Evolutionary conservation across 2,329 filamentous ascomycete genomes (phyloP).

Genomic region (Botrytis tulipae): DNA sequence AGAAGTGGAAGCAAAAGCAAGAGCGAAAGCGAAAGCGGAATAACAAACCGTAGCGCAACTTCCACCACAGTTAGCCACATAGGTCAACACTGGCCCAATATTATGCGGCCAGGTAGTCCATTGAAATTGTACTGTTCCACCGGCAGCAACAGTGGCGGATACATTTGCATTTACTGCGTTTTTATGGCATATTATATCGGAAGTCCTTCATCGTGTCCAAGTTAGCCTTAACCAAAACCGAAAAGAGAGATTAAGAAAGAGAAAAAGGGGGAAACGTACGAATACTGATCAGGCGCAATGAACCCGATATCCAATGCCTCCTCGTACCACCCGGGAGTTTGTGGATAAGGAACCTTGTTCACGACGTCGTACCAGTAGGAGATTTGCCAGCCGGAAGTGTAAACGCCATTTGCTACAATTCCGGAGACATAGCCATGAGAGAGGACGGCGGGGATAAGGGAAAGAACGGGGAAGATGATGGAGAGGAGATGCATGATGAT

Average conservation of each 20-base stretch:
- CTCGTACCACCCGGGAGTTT: constrained; percentile 44
- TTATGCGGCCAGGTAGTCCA: constrained; percentile 53
- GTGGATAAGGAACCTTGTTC: constrained; percentile 28
- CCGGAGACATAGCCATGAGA: constrained; percentile 47
- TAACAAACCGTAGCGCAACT: constrained; percentile 40
- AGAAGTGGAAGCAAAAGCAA: no score
- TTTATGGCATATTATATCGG: constrained; percentile 52
- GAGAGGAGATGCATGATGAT: background rate
- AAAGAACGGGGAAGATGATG: background rate
- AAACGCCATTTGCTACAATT: constrained; percentile 46
- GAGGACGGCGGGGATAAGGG: background rate
- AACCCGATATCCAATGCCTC: constrained; percentile 51
- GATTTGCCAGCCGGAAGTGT: constrained; percentile 28
- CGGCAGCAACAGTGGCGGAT: constrained; percentile 46
- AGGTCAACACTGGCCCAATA: constrained; percentile 40
- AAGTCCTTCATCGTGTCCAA: constrained; percentile 15
- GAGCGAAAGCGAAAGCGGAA: no score
- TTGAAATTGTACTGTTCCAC: constrained; percentile 46
- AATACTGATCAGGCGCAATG: constrained; percentile 47
- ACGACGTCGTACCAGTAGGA: constrained; percentile 37
- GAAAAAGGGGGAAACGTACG: background rate
- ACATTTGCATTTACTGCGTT: constrained; percentile 43
- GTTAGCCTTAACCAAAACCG: background rate
- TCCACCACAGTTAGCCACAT: constrained; percentile 39
- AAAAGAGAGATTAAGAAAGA: no score